Evolutionary conservation across 106 monocot genomes (phyloP).

Genomic region (Iris macrosiphon): DNA sequence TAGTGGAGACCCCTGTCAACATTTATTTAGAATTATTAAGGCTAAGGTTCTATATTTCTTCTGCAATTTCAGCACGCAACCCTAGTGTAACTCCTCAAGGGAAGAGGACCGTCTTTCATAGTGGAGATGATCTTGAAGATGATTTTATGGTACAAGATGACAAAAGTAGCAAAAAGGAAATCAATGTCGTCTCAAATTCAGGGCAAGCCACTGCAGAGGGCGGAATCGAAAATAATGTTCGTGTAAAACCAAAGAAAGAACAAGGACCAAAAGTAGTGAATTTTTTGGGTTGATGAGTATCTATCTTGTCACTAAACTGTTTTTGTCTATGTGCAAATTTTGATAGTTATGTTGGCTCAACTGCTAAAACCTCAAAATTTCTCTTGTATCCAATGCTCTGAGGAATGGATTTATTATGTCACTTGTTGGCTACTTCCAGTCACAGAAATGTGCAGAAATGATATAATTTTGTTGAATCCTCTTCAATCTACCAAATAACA

Average conservation of each 20-base stretch:
- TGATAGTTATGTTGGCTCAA: too few species aligned
- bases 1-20: too few species aligned
- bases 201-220: background rate
- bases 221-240: background rate
- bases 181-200: background rate
- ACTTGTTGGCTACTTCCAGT: too few species aligned
- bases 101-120: conserved; percentile 16
- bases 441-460: too few species aligned
- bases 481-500: too few species aligned
- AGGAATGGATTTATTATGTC: too few species aligned
- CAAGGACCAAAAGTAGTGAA: conserved; percentile 61
- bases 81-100: conserved; percentile 13
- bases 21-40: too few species aligned
- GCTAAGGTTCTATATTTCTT: background rate
- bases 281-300: conserved; percentile 38
- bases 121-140: conserved; percentile 92
- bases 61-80: conserved; percentile 16
- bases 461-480: too few species aligned
- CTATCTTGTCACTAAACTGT: too few species aligned
- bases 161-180: conserved; percentile 16
- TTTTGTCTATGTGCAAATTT: too few species aligned
- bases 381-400: too few species aligned
- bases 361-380: too few species aligned
- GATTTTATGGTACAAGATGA: conserved; percentile 48
- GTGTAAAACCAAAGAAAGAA: conserved; percentile 33